Base-by-base conservation (phyloP, 2,329 filamentous ascomycete species). In the Xylaria sp. region DNA sequence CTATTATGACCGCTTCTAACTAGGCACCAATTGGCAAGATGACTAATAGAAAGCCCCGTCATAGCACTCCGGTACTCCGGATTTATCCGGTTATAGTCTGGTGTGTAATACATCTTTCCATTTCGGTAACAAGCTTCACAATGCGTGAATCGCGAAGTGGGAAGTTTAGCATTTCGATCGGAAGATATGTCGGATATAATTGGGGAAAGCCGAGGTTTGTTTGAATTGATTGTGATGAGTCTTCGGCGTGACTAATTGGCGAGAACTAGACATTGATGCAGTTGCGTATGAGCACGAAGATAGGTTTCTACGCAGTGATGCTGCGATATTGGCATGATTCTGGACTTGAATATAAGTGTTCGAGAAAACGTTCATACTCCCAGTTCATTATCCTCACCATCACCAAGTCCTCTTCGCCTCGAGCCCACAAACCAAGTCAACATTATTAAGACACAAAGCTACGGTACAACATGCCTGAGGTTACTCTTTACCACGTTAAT, bases 401-500 rank as follows among this genome's bases (percentile, higher is more conserved):
- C 7, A 25, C 10, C 2, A 13, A 39, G 15, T n/a, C 0, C 25
- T 25, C 20, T 20, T 50, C 46, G 9, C 18, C 46, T 41, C 46
- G 44, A 15, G 34, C 23, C 18, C 20, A 50, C 25, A 20, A 37
- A 31, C 20, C 23, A 39, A n/a, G 3, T 3, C n/a, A 34, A 9
- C 6, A 60, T 44, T 10, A 44, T 58, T 7, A 31, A 25, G 2
- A 18, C 8, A 18, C 1, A 57, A 44, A 18, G 20, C 8, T 1
- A 46, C 23, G 8, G 20, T 1, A 28, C 20, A 73, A 63, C 5
- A 72, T 76, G 62, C 52, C 77, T 2, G 63, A 67, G 9, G 54
- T 79, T 0, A 78, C 73, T 9, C 75, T 81, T 6, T 82, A 80
- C 67, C 71, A 70, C 13, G 65, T 52, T 28, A 72, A 77, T 28